Evolutionary conservation across 2,329 filamentous ascomycete species (phyloP).

Genomic region (Colletotrichum truncatum): DNA sequence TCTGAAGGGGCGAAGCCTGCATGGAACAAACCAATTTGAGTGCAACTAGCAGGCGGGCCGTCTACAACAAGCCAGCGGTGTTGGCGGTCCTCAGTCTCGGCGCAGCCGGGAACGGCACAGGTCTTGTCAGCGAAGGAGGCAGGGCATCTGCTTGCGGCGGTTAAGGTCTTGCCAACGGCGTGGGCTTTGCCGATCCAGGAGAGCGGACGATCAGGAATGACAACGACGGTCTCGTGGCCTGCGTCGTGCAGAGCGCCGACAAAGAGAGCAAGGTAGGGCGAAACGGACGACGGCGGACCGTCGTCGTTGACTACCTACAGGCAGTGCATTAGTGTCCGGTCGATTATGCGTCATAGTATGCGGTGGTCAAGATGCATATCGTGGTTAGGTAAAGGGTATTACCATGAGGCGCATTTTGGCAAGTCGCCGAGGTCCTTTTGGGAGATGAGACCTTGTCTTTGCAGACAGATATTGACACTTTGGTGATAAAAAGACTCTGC

Average conservation of each 20-base stretch:
- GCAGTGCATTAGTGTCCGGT: conserved; percentile 14
- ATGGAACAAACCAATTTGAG: conserved; percentile 68
- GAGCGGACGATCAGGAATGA: conserved; percentile 74
- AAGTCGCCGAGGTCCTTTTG: conserved; percentile 14
- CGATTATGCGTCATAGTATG: not conserved
- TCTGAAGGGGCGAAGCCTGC: conserved; percentile 38
- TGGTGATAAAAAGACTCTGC: not conserved
- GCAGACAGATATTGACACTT: not conserved
- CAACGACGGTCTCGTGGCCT: conserved; percentile 74
- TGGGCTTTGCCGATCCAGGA: conserved; percentile 84
- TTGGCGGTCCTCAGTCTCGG: conserved; percentile 49
- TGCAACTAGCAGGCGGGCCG: conserved; percentile 67
- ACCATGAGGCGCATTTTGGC: conserved; percentile 29
- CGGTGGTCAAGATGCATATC: not conserved
- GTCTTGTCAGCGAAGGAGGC: conserved; percentile 9
- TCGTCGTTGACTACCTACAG: conserved; percentile 60
- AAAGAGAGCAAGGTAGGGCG: conserved; percentile 67
- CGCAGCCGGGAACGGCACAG: conserved; percentile 44
- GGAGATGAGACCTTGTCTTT: not conserved
- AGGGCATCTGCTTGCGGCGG: conserved; percentile 27
- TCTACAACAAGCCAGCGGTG: conserved; percentile 67
- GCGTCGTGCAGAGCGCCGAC: conserved; percentile 61
- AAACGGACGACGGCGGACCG: conserved; percentile 66
- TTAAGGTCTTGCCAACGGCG: conserved; percentile 72
- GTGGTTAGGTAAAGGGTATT: not conserved